These are phyloP conservation scores for Fistulifera pelliculosa DNA, from an alignment of 108 stramenopile species.

Conservation along the genomic window DNA sequence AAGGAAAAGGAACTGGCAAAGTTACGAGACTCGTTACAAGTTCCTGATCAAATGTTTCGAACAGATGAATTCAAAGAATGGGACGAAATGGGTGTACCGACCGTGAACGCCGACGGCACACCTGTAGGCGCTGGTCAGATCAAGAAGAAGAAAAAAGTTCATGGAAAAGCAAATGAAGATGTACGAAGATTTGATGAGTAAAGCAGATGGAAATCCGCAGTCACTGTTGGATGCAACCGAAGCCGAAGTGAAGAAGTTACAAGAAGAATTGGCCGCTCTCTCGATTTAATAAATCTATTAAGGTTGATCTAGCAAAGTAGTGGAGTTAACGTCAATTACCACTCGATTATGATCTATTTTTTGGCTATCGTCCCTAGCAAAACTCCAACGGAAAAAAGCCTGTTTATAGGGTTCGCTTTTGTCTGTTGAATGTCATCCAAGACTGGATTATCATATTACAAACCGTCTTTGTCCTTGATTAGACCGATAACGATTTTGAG, in stretches of 20 bases:
- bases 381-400: too few relatives aligned
- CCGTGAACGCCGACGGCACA: slow-evolving; percentile 37
- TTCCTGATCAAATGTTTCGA: slow-evolving; percentile 33
- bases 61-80: slow-evolving; percentile 47
- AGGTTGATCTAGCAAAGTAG: too few relatives aligned
- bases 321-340: too few relatives aligned
- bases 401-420: too few relatives aligned
- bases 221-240: neutral
- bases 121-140: slow-evolving; percentile 33
- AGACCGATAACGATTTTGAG: too few relatives aligned
- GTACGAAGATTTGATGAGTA: neutral
- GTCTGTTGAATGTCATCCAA: too few relatives aligned
- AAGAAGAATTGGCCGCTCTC: neutral
- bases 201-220: slow-evolving; percentile 1
- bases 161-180: slow-evolving; percentile 4
- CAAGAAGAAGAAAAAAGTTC: slow-evolving; percentile 35
- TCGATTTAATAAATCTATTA: slow-evolving; percentile 4
- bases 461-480: too few relatives aligned
- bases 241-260: neutral
- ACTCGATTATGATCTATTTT: too few relatives aligned
- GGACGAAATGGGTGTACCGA: slow-evolving; percentile 40
- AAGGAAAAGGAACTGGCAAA: slow-evolving; percentile 48
- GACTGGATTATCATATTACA: too few relatives aligned
- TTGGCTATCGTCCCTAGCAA: too few relatives aligned
- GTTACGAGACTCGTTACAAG: slow-evolving; percentile 31